These are phyloP conservation scores for Xylariaceae sp. DNA, from an alignment of 2,329 filamentous ascomycete genomes.

Conservation along the genomic window DNA sequence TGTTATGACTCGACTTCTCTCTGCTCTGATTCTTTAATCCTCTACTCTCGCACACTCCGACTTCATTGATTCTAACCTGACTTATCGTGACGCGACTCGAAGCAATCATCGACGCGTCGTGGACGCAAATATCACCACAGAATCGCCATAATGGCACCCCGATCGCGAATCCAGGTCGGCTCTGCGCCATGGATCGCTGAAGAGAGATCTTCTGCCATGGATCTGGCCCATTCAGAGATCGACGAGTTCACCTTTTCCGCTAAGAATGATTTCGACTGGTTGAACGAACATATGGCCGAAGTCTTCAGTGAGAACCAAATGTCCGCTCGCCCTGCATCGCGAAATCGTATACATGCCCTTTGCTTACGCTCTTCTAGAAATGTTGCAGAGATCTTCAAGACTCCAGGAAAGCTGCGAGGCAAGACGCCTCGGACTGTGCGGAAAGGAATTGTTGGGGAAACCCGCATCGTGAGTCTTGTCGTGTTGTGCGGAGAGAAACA, in stretches of 20 bases:
- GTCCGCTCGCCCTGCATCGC: constrained; percentile 50
- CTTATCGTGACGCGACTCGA: constrained; percentile 15
- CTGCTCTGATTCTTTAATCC: constrained; percentile 23
- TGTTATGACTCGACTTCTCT: constrained; percentile 4
- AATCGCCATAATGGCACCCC: constrained; percentile 30
- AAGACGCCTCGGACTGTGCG: constrained; percentile 72
- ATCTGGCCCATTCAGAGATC: constrained; percentile 74
- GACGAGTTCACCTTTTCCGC: constrained; percentile 93
- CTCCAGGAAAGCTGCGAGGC: constrained; percentile 75
- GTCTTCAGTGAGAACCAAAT: constrained; percentile 84
- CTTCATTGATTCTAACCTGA: constrained; percentile 3
- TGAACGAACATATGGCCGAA: constrained; percentile 97
- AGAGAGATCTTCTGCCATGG: constrained; percentile 73
- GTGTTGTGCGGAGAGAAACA: constrained; percentile 1
- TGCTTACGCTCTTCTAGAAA: constrained; percentile 56
- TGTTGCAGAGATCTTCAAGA: constrained; percentile 94
- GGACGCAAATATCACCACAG: neutral
- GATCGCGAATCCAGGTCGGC: constrained; percentile 65
- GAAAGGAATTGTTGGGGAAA: constrained; percentile 55
- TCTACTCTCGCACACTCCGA: neutral
- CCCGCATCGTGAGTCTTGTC: constrained; percentile 56
- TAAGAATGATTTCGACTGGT: constrained; percentile 92
- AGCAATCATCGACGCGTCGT: constrained; percentile 24
- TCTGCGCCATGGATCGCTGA: constrained; percentile 80
- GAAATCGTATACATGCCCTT: neutral